Base-by-base conservation (phyloP, 164 flowering plant genomes). In the Kingdonia uniflora region DNA sequence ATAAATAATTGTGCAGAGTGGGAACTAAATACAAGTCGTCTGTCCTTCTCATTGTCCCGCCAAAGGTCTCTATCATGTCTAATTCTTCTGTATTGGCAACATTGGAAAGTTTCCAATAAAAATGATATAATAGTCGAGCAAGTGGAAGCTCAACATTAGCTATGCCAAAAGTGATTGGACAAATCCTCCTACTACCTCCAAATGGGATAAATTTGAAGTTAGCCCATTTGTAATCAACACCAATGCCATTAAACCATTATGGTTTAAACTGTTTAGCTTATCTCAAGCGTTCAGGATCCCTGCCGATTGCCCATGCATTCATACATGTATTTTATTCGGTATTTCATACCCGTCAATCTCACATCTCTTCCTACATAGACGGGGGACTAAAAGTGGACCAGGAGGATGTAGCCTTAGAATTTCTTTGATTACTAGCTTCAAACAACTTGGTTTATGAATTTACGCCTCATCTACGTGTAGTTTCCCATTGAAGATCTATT, bases 31-130 rank as follows among this genome's bases (percentile, higher is more conserved):
- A 42, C 46, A 42, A 42, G 15, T 42, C 46, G 16, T 42, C 16
- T 42, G 7, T 42, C 17, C 46, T n/a, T n/a, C 46, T 13, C 8
- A 42, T 19, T 42, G 16, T n/a, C 15, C 7, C 6, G 17, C 46
- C 16, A n/a, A 42, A 42, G 2, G 14, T 19, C 46, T 42, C 46
- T 7, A 19, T 42, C 46, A 42, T 42, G 46, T 42, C 46, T 12
- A 42, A n/a, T 14, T 42, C 46, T 42, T 42, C 46, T 42, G 46
- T n/a, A n/a, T 42, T 42, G 17, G 16, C 46, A 2, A n/a, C 46
- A 13, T 42, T 42, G 7, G 46, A 8, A n/a, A 42, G 46, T 42
- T 42, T 42, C 46, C 46, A 42, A 42, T 42, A n/a, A n/a, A 42
- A 42, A 19, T 42, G 46, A 19, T 42, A 42, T 42, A 42, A 19